Base-by-base conservation (phyloP, 495 filamentous ascomycete genomes). In the Penicillium nucicola region DNA sequence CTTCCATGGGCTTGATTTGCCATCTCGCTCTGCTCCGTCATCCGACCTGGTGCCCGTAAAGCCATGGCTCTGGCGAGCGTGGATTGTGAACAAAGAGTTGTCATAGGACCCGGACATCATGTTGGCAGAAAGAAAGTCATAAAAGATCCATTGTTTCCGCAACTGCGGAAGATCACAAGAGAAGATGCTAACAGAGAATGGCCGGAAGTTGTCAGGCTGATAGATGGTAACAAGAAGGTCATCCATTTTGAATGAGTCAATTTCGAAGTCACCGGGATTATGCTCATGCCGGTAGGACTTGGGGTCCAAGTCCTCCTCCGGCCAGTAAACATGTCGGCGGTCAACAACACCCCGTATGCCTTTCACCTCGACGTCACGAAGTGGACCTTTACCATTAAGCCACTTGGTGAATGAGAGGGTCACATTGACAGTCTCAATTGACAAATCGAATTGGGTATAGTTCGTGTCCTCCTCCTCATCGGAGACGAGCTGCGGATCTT, bases 271-370 rank as follows among this genome's bases (percentile, higher is more conserved):
- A 15, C 93, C 93, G 0, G 90, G 88, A 23, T 86, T 76, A 64
- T 97, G 93, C 59, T 92, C 84, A 61, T 93, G 88, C 32, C 87
- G 84, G 64, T 89, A 95, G 7, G 82, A 84, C 52, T 88, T 79
- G n/a, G 95, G 93, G 60, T 97, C 92, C 25, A 88, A 68, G 48
- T 82, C 76, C n/a, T 86, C 82, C 12, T 70, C 74, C 5, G 77
- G 71, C 82, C 88, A 91, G 45, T 77, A 71, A 13, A 98, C 84
- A 31, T 83, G 83, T 3, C 90, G 92, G 52, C 92, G 82, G 65
- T 98, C 93, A 25, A 98, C 78, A 12, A 97, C 90, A n/a, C 93
- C 93, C 47, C 93, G 84, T n/a, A 98, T 87, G 12, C 93, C 93
- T 60, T 89, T 92, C 11, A 98, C 84, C 61, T 96, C 90, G 36